These are phyloP conservation scores for Cladosporium sp. DNA, from an alignment of 2,329 filamentous ascomycete genomes.

Conservation along the genomic window DNA sequence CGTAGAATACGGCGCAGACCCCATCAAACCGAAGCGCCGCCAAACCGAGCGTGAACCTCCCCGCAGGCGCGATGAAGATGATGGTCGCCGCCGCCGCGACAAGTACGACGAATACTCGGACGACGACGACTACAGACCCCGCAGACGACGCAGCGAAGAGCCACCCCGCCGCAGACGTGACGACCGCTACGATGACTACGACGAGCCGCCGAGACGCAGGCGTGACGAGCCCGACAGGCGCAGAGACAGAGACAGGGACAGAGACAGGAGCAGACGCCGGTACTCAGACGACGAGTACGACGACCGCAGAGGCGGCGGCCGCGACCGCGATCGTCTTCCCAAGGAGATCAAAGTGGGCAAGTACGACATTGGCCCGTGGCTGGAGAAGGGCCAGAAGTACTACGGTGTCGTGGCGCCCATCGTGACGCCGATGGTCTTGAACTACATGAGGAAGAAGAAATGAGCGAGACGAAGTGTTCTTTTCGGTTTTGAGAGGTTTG, in stretches of 20 bases:
- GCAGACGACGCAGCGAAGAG: constrained; percentile 24
- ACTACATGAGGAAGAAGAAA: constrained; percentile 33
- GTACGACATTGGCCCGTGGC: constrained; percentile 37
- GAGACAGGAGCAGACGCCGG: constrained; percentile 15
- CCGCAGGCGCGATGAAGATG: constrained; percentile 24
- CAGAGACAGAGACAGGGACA: constrained; percentile 22
- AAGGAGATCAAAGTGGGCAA: constrained; percentile 37
- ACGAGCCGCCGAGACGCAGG: constrained; percentile 24
- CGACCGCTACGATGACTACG: constrained; percentile 23
- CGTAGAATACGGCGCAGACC: constrained; percentile 24
- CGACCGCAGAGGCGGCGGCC: constrained; percentile 25
- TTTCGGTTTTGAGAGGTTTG: not conserved
- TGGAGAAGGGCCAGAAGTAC: constrained; percentile 40
- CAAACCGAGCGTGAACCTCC: constrained; percentile 21
- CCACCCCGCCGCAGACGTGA: constrained; percentile 26
- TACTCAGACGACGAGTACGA: constrained; percentile 23
- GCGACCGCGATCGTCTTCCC: constrained; percentile 26
- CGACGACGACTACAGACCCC: constrained; percentile 29
- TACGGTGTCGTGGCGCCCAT: constrained; percentile 37
- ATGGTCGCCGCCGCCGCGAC: constrained; percentile 26
- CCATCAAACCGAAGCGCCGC: constrained; percentile 22
- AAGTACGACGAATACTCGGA: constrained; percentile 28
- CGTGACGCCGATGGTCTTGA: constrained; percentile 36
- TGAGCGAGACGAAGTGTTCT: not conserved
- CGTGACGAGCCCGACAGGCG: constrained; percentile 23